Percentiles rank a stretch among this genome's conserved stretches.
These are phyloP conservation scores for Trichoderma reesei DNA, from an alignment of 495 filamentous ascomycete genomes.

Conservation along the genomic window DNA sequence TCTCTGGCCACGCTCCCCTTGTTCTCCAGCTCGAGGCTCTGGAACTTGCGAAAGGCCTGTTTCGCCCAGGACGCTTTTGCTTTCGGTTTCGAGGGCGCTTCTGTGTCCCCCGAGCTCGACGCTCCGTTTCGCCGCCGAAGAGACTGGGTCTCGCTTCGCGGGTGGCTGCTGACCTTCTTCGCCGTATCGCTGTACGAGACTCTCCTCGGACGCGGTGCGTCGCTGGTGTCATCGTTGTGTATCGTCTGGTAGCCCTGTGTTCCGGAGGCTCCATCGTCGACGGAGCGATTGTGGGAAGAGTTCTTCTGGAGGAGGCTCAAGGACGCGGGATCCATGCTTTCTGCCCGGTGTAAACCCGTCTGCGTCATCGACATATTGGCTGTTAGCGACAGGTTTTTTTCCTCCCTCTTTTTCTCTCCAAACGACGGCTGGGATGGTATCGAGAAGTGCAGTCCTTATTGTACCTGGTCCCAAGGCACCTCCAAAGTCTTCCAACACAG, in stretches of 20 bases:
- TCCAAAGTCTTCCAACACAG: background rate
- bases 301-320: background rate
- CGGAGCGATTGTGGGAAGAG: background rate
- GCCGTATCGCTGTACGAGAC: constrained; percentile 3
- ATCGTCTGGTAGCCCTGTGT: background rate
- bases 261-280: background rate
- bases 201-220: background rate
- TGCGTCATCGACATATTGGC: background rate
- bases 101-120: background rate
- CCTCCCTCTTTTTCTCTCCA: background rate
- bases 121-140: background rate
- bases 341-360: background rate
- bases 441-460: background rate
- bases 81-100: background rate
- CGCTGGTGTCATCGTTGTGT: background rate
- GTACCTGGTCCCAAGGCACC: too few species aligned
- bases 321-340: constrained; percentile 6
- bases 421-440: background rate
- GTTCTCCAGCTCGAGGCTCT: constrained; percentile 84
- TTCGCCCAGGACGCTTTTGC: constrained; percentile 22
- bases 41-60: constrained; percentile 54
- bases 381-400: background rate
- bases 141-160: background rate
- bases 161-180: background rate
- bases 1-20: constrained; percentile 93